These are phyloP conservation scores for Blastobotrys buckinghamii DNA, from an alignment of 1,139 yeast genomes.

Conservation along the genomic window DNA sequence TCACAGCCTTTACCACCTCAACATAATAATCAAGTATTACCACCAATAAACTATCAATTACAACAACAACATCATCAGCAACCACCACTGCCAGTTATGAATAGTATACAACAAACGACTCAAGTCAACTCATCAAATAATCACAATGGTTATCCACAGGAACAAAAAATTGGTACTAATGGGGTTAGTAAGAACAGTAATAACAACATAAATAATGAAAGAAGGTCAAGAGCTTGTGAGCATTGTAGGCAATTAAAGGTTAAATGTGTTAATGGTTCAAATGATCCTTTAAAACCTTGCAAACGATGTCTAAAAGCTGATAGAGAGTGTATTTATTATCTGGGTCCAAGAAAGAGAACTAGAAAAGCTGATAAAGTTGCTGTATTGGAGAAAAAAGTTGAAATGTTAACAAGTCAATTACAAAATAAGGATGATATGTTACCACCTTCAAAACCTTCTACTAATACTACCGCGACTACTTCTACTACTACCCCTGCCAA, in stretches of 20 bases:
- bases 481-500: not conserved
- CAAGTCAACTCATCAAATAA: no score
- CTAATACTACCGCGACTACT: not conserved
- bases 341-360: conserved; percentile 54
- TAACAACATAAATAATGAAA: not conserved
- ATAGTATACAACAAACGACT: no score
- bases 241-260: conserved; percentile 78
- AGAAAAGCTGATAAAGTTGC: conserved; percentile 32
- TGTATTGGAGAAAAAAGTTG: conserved; percentile 34
- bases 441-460: not conserved
- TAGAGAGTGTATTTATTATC: conserved; percentile 61
- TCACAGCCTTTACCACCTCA: not conserved
- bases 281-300: conserved; percentile 61
- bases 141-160: not conserved
- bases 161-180: not conserved
- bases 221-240: conserved; percentile 63
- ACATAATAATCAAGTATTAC: no score
- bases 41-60: no score
- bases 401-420: conserved; percentile 28
- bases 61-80: not conserved
- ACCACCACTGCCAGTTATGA: not conserved
- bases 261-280: conserved; percentile 61
- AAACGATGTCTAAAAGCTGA: conserved; percentile 62
- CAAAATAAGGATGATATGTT: conserved; percentile 13
- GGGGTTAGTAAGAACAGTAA: not conserved